Evolutionary conservation across 1,284 basidiomycete species (phyloP).

Genomic region (Marasmius tenuissimus): DNA sequence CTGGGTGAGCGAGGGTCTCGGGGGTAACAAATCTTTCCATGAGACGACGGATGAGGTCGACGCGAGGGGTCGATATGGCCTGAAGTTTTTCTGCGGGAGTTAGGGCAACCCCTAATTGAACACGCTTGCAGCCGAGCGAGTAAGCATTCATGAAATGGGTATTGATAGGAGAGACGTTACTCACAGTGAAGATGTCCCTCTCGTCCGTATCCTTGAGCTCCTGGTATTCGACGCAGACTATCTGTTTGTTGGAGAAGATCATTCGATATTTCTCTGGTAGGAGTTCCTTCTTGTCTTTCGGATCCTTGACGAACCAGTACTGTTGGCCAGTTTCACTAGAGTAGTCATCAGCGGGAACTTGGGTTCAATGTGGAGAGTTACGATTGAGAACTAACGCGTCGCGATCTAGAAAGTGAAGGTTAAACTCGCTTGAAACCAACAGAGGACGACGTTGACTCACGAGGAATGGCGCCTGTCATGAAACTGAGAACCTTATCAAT

Average conservation of each 20-base stretch:
- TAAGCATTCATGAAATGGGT: neutral
- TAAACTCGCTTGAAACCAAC: neutral
- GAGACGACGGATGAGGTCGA: neutral
- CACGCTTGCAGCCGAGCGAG: neutral
- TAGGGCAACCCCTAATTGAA: neutral
- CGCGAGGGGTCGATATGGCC: neutral
- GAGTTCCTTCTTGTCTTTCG: neutral
- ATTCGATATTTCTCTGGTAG: neutral
- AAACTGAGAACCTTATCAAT: neutral
- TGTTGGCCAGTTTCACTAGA: neutral
- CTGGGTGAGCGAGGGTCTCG: neutral
- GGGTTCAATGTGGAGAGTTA: neutral
- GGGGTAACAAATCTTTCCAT: neutral
- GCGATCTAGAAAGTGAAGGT: neutral
- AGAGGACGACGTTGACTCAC: neutral
- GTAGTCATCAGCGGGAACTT: neutral
- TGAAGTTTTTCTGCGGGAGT: neutral
- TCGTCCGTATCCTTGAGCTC: neutral
- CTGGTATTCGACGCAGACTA: neutral
- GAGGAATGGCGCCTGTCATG: neutral
- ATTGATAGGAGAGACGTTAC: neutral
- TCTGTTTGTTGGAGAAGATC: constrained; percentile 1
- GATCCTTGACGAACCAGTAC: neutral
- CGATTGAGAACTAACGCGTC: neutral
- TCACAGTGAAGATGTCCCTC: neutral